Conservation (phyloP, 2,329 filamentous ascomycete genomes). For the Hirsutella thompsonii region DNA sequence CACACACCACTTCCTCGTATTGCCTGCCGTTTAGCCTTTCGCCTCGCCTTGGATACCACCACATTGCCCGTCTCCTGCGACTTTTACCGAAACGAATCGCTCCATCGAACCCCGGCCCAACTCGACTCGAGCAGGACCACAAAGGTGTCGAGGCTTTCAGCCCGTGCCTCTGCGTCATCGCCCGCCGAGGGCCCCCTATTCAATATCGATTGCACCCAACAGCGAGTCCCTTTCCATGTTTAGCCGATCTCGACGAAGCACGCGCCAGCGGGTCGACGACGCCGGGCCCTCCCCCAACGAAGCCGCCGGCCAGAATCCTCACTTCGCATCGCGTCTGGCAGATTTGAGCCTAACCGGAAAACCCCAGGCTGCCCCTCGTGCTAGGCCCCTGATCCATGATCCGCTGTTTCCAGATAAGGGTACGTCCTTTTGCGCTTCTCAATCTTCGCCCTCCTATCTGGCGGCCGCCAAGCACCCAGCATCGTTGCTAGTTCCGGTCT, state of each 20-base stretch:
- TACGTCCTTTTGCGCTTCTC: slow-evolving; percentile 13
- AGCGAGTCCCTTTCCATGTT: slow-evolving; percentile 21
- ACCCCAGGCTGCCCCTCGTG: slow-evolving; percentile 12
- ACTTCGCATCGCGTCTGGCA: slow-evolving; percentile 13
- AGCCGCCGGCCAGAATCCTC: slow-evolving; percentile 7
- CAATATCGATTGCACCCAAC: slow-evolving; percentile 7
- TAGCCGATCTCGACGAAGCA: slow-evolving; percentile 19
- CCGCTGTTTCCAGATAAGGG: slow-evolving; percentile 28
- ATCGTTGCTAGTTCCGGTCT: neutral
- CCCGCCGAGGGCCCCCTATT: neutral
- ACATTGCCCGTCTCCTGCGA: neutral
- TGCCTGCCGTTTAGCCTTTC: neutral
- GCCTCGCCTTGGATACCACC: neutral
- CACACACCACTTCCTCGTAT: slow-evolving; percentile 1
- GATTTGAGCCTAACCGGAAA: slow-evolving; percentile 15
- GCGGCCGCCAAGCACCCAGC: neutral
- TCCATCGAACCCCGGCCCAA: slow-evolving; percentile 1
- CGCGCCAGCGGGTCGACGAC: slow-evolving; percentile 12
- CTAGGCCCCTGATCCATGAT: slow-evolving; percentile 15
- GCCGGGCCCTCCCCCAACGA: slow-evolving; percentile 2
- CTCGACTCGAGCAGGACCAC: neutral
- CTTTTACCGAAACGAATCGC: slow-evolving; percentile 1
- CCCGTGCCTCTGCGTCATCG: neutral
- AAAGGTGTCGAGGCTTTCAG: neutral
- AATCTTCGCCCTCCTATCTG: neutral